Evolutionary conservation across 441 rosid genomes (phyloP).

Genomic region (Caryocar brasiliense): DNA sequence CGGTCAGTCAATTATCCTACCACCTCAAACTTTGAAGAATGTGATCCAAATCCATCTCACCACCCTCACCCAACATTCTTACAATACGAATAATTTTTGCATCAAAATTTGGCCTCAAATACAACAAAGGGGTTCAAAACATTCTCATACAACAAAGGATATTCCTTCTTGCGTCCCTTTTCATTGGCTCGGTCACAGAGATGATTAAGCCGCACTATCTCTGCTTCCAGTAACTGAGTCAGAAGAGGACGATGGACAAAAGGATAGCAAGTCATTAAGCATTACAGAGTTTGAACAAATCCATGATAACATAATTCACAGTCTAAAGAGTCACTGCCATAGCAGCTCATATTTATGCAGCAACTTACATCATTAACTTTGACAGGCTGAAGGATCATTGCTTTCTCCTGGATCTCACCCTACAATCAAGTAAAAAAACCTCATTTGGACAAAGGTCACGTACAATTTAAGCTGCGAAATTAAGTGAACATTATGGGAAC

Average conservation of each 20-base stretch:
- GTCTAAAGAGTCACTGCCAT: too few species aligned
- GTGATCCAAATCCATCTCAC: not conserved
- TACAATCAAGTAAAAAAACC: slow-evolving; percentile 24
- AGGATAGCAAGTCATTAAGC: not conserved
- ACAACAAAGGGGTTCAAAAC: slow-evolving; percentile 6
- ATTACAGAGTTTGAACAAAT: too few species aligned
- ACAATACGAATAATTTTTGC: too few species aligned
- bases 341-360: not conserved
- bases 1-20: not conserved
- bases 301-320: too few species aligned
- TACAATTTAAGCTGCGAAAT: slow-evolving; percentile 7
- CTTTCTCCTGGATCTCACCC: slow-evolving; percentile 83
- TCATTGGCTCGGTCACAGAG: slow-evolving; percentile 92
- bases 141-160: slow-evolving; percentile 57
- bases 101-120: not conserved
- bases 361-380: slow-evolving; percentile 63
- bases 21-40: not conserved
- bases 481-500: slow-evolving; percentile 6
- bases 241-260: slow-evolving; percentile 11
- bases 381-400: slow-evolving; percentile 53
- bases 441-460: slow-evolving; percentile 12
- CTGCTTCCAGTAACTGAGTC: slow-evolving; percentile 63
- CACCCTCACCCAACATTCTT: not conserved
- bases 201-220: slow-evolving; percentile 54
- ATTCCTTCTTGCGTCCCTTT: slow-evolving; percentile 70